Base-by-base conservation (phyloP, 2,329 filamentous ascomycete genomes). In the Cadophora sp. region DNA sequence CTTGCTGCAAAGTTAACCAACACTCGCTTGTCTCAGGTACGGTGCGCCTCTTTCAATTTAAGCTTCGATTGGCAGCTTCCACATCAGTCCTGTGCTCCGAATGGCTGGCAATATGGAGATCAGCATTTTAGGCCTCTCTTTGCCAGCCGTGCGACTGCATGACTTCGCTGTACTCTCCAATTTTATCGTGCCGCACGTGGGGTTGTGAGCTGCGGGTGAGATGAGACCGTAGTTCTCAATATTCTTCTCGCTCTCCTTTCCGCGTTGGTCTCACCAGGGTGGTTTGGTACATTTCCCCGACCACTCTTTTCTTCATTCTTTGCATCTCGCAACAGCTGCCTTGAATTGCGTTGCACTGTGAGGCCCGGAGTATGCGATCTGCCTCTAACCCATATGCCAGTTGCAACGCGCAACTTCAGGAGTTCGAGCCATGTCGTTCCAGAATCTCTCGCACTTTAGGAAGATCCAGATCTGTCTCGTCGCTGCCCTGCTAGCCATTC, bases 381-480 rank as follows among this genome's bases (percentile, higher is more conserved):
- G 27, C n/a, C 27, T 27, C 5, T 55, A 55, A n/a, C 9, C 8
- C 31, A 55, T 14, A n/a, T n/a, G 16, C 26, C 31, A 14, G 16
- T 31, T 55, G 26, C 27, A 27, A 8, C 26, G 14, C 51, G 51
- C 26, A 31, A 3, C 51, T 3, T 19, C n/a, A 55, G 19, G 8
- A 29, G 9, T 5, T 24, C 19, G 19, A 37, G 55, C 55, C 19
- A 59, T 59, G 55, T 59, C 55, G 19, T 40, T 37, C 8, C 29
- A 37, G 14, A 37, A 31, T n/a, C 55, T 59, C 34, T 59, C 55
- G 8, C 29, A 40, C 31, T 24, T 59, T 16, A 11, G 55, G 22
- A 59, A 59, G 55, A 40, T 59, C 22, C 55, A 59, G 31, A 59
- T 59, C 34, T 37, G 55, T 59, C 55, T 59, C 34, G 55, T 40